Conservation (phyloP, 805 yeast genomes). For the Myxozyma vanderwaltii region DNA sequence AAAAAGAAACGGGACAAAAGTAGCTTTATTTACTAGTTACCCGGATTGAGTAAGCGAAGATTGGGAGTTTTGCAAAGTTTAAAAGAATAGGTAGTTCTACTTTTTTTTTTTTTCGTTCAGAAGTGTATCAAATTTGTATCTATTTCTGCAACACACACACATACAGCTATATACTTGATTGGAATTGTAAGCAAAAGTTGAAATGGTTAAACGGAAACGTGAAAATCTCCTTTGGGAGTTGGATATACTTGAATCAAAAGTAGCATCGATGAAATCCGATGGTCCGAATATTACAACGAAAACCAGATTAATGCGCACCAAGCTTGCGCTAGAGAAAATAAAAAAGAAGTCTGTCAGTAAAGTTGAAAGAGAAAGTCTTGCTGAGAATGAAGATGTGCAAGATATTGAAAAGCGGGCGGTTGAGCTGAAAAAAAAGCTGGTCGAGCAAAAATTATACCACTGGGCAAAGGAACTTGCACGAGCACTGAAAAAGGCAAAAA, state of each 20-base stretch:
- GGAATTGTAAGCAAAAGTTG: no score
- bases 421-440: constrained; percentile 37
- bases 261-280: constrained; percentile 27
- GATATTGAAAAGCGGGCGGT: constrained; percentile 11
- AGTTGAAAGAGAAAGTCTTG: constrained; percentile 7
- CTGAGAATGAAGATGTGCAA: background rate
- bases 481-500: constrained; percentile 40
- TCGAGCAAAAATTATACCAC: constrained; percentile 41
- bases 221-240: constrained; percentile 44
- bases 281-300: constrained; percentile 7
- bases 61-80: constrained; percentile 1
- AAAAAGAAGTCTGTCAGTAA: constrained; percentile 17
- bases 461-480: constrained; percentile 38
- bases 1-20: no score
- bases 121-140: no score
- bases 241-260: constrained; percentile 44
- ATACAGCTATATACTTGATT: background rate
- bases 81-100: background rate
- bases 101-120: no score
- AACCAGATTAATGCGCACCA: constrained; percentile 40
- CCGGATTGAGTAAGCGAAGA: constrained; percentile 1
- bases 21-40: background rate
- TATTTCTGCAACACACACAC: no score
- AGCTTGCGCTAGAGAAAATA: constrained; percentile 36
- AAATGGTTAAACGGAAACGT: constrained; percentile 30